These are phyloP conservation scores for Colletotrichum euphorbiae DNA, from an alignment of 2,329 filamentous ascomycete genomes.

Conservation along the genomic window DNA sequence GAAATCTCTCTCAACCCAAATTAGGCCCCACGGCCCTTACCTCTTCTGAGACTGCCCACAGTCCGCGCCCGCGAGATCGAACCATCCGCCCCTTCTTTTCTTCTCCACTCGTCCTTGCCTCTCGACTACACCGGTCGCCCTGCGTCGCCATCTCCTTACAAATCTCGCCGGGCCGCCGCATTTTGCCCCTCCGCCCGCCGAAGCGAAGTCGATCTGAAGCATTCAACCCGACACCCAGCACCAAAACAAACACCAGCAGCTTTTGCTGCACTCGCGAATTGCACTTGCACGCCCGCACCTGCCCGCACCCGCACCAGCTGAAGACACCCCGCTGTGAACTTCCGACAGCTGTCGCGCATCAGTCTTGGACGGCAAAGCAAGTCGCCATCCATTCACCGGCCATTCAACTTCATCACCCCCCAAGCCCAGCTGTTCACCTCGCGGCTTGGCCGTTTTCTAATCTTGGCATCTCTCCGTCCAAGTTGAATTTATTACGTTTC, in stretches of 20 bases:
- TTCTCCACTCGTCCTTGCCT: slow-evolving; percentile 12
- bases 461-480: background rate
- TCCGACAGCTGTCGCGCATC: slow-evolving; percentile 10
- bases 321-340: slow-evolving; percentile 1
- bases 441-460: slow-evolving; percentile 8
- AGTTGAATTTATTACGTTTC: slow-evolving; percentile 28
- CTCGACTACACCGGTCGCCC: slow-evolving; percentile 7
- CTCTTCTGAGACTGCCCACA: background rate
- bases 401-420: background rate
- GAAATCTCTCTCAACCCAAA: background rate
- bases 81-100: slow-evolving; percentile 9
- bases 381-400: background rate
- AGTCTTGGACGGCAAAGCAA: background rate
- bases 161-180: slow-evolving; percentile 34
- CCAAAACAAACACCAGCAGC: background rate
- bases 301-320: slow-evolving; percentile 20
- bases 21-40: background rate
- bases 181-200: slow-evolving; percentile 31
- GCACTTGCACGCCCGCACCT: too few species aligned
- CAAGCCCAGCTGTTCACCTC: background rate
- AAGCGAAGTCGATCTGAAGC: slow-evolving; percentile 25
- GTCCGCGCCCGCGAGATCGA: slow-evolving; percentile 20
- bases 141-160: slow-evolving; percentile 31
- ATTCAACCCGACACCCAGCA: slow-evolving; percentile 5
- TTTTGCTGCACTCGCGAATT: too few species aligned